Evolutionary conservation across 1,284 basidiomycete genomes (phyloP), one percentile per base, ranked within the genome.

Genomic region (Heimioporus punctisporus): DNA sequence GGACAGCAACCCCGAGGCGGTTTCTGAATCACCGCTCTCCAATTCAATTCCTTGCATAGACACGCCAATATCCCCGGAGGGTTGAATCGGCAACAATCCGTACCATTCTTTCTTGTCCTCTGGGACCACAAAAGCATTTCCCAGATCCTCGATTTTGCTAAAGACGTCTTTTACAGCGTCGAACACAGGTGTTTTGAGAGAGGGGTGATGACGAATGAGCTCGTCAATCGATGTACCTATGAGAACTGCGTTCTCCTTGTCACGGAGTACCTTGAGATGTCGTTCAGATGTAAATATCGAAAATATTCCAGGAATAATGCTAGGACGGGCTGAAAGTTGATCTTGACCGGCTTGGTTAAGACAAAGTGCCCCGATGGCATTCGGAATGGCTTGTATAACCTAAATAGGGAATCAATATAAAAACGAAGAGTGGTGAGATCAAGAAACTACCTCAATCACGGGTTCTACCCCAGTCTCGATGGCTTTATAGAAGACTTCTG

Each of bases 321-420:
- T 83, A 2, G 92, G 89, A 46, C 89, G 86, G 12, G 83, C 82
- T 17, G 86, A 75, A 41, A 98, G 84, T 64, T 93, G 90, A 39
- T 92, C 84, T 62, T 97, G 86, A 4, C 97, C 97, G 5, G 84
- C 78, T 62, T 93, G 88, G 67, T 99, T 99, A 52, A 99, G 82
- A 70, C 97, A 99, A 43, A 99, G 80, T 0, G 97, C 97, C 34
- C 97, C 96, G 51, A 99, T 86, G n/a, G 95, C 97, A 64, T 97
- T 97, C 1, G 96, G 93, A 52, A 98, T 87, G 1, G 95, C 86
- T 76, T 92, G 89, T 50, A 99, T 87, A 50, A 98, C 90, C 87
- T 96, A 28, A 46, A 48, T 30, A 48, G 41, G 55, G 25, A 43
- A 55, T 51, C 48, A 4, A 7, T 52, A 23, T 44, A 49, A 26